Base-by-base conservation (phyloP, 139 green algal species). In the Chloropicon primus region DNA sequence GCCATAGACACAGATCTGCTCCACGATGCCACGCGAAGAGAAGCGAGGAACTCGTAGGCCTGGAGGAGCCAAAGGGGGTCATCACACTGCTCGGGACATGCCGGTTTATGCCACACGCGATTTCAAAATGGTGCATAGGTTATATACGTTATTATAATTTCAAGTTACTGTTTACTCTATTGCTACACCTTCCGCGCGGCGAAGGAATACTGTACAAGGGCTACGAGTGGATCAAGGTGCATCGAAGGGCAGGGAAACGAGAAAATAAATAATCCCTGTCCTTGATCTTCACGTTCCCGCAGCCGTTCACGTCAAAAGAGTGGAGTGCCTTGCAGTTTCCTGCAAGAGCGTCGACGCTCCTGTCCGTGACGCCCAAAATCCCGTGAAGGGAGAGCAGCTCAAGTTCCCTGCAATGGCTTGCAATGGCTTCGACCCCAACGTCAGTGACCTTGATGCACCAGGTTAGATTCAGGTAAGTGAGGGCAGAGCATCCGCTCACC, bases 1-100 rank as follows among this genome's bases (percentile, higher is more conserved):
- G 90, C 84, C n/a, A 93, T 99, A 23, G 95, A 99, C 73, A 85
- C 94, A 0, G 95, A 99, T 74, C 86, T 98, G 2, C 84, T 99
- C 27, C 95, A 99, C 82, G 95, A 99, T 81, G 95, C 95, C 17
- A 99, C 95, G 1, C 78, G 95, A 28, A 81, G 95, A 25, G 95
- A 99, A 71, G 81, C 25, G 10, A 72, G 74, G 41, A 62, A 62
- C 41, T 5, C 41, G n/a, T n/a, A n/a, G 41, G 41, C 41, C 41
- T 62, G 41, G 17, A n/a, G n/a, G n/a, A n/a, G n/a, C n/a, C n/a
- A n/a, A n/a, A n/a, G n/a, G n/a, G n/a, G n/a, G n/a, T n/a, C n/a
- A n/a, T n/a, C n/a, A n/a, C n/a, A n/a, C n/a, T n/a, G n/a, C n/a
- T n/a, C n/a, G n/a, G n/a, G n/a, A n/a, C n/a, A n/a, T n/a, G n/a